phyloP scores from a whole-genome alignment of 305 asterid genomes.

The Solanum aculeatissimum region DNA sequence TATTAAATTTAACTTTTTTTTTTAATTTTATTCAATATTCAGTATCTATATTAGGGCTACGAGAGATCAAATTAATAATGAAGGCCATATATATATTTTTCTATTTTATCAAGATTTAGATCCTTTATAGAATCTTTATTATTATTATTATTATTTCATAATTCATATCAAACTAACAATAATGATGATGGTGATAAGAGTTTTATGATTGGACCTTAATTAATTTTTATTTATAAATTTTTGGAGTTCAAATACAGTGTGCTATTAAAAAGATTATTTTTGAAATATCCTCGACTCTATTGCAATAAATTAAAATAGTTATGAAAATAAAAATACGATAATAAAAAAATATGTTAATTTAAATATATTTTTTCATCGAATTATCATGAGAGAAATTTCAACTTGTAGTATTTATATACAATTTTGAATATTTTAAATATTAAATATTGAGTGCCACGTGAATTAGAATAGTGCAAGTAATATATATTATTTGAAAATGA shows the following conservation, averaged over 20 bases:
- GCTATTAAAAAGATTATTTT: background rate
- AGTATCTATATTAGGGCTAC: background rate
- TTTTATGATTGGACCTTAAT: background rate
- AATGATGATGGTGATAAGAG: background rate
- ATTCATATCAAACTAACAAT: background rate
- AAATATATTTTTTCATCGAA: background rate
- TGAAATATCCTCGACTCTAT: rapidly evolving
- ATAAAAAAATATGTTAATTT: background rate
- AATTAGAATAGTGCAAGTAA: no score
- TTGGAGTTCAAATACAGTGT: background rate
- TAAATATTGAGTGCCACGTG: background rate
- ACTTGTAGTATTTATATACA: background rate
- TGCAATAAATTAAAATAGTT: rapidly evolving
- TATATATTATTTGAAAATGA: no score
- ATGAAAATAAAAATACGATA: background rate
- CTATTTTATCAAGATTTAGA: background rate
- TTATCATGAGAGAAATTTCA: background rate
- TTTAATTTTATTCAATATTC: no score
- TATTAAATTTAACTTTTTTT: no score
- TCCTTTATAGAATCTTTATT: background rate
- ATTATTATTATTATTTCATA: background rate
- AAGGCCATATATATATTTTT: background rate
- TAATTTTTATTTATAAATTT: background rate
- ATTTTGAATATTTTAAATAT: background rate
- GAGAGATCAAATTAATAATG: background rate